Conservation (phyloP, 2,329 filamentous ascomycete genomes). For the Neoascochyta sp. region DNA sequence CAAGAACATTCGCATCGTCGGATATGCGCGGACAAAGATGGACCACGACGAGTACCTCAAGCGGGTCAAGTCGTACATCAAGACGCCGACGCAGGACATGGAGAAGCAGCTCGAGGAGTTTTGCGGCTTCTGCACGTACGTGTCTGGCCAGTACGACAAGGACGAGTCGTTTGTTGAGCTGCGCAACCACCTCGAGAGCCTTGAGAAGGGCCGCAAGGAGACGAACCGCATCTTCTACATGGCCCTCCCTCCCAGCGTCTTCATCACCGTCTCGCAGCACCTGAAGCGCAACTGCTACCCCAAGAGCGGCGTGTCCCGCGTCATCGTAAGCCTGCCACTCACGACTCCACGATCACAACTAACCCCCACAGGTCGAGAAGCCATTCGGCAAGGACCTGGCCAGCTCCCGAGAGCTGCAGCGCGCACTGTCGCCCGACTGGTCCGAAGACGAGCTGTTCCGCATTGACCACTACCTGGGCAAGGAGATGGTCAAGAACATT, state of each 20-base stretch:
- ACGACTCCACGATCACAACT: conserved; percentile 10
- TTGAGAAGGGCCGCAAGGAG: conserved; percentile 79
- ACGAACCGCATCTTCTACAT: conserved; percentile 97
- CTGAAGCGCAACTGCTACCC: conserved; percentile 98
- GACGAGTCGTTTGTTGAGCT: conserved; percentile 89
- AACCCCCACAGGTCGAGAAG: conserved; percentile 76
- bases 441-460: conserved; percentile 98
- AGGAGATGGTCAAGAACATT: conserved; percentile 99
- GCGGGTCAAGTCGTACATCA: conserved; percentile 96
- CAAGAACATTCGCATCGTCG: conserved; percentile 93
- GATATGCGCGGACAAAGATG: conserved; percentile 99
- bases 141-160: conserved; percentile 96
- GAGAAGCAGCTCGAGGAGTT: conserved; percentile 95
- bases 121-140: conserved; percentile 80
- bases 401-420: conserved; percentile 91
- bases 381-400: conserved; percentile 96
- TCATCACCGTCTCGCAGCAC: conserved; percentile 96
- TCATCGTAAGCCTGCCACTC: conserved; percentile 65
- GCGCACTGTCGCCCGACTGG: conserved; percentile 95
- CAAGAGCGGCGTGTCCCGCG: conserved; percentile 79
- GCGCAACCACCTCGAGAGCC: conserved; percentile 76
- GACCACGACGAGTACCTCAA: conserved; percentile 92
- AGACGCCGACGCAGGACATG: conserved; percentile 95
- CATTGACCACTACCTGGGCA: conserved; percentile 98
- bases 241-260: conserved; percentile 95